Base-by-base conservation (phyloP, 2,329 filamentous ascomycete species). In the Lachnum nothofagi region DNA sequence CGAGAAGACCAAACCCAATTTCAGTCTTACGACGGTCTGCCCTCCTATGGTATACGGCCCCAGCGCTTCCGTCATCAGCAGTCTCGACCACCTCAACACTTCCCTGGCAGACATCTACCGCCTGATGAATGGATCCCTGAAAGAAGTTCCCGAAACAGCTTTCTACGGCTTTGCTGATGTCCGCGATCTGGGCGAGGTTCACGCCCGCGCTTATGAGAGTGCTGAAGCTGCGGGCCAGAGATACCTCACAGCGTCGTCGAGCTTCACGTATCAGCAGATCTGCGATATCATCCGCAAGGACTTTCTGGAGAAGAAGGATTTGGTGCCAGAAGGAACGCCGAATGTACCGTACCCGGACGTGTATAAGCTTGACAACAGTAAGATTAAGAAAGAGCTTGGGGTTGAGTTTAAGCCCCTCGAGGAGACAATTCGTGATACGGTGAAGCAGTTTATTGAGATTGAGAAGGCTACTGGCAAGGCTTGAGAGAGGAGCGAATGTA, bases 31-130 rank as follows among this genome's bases (percentile, higher is more conserved):
- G 5, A 78, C 76, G 5, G 77, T 86, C 55, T 79, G 78, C 59
- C 77, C 78, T 49, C 81, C 82, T 0, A 73, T 79, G 58, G 77
- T 82, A 0, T 76, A 83, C 49, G 83, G 82, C 0, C 81, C 82
- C 0, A 66, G 82, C 4, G 74, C 78, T 47, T 75, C 83, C 56
- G 78, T 78, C 52, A 71, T 88, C 5, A 72, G 78, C 49, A 75
- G 70, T 19, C 70, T 86, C 1, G 75, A 79, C 8, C 69, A 70
- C 1, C 70, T 89, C 54, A 90, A 90, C 68, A 86, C 83, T 1
- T 86, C 83, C 5, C 88, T 88, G 61, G 75, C 80, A 56, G 77
- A 82, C 27, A 76, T 89, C 52, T 72, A 79, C n/a, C 74, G 81
- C 48, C 69, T 86, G 35, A 72, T 83, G n/a, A 74, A 74, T n/a